Conservation (phyloP, 1,139 yeast genomes). For the Lodderomyces elongisporus region DNA sequence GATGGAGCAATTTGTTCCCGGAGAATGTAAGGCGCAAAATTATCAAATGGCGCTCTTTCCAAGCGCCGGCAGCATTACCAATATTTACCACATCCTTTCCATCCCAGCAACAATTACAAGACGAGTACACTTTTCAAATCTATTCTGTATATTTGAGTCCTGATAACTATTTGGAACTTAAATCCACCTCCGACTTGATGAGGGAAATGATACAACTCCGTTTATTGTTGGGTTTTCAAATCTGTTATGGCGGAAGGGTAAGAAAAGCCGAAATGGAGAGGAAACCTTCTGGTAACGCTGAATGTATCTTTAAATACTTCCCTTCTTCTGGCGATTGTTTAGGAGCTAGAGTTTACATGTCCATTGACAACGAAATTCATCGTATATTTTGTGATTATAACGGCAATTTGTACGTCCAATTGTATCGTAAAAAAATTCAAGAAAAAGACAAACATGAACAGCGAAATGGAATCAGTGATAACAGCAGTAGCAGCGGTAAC, state of each 20-base stretch:
- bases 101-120: conserved; percentile 55
- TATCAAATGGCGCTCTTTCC: conserved; percentile 88
- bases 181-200: conserved; percentile 59
- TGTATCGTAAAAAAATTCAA: conserved; percentile 41
- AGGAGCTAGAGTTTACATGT: conserved; percentile 66
- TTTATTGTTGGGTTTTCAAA: conserved; percentile 82
- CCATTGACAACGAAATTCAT: conserved; percentile 80
- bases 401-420: conserved; percentile 70
- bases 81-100: conserved; percentile 77
- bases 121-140: conserved; percentile 56
- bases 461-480: too few species aligned
- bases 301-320: conserved; percentile 38
- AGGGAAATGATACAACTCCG: conserved; percentile 86
- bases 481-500: too few species aligned
- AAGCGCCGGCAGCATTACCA: conserved; percentile 92
- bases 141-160: conserved; percentile 60
- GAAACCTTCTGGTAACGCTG: conserved; percentile 53
- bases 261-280: conserved; percentile 59
- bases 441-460: too few species aligned
- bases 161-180: conserved; percentile 47
- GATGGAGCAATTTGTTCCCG: conserved; percentile 92
- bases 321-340: conserved; percentile 35
- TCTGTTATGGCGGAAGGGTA: conserved; percentile 69
- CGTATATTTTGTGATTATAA: conserved; percentile 68
- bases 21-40: conserved; percentile 56